Conservation (phyloP, 2,329 filamentous ascomycete genomes). For the Talaromyces sp. region DNA sequence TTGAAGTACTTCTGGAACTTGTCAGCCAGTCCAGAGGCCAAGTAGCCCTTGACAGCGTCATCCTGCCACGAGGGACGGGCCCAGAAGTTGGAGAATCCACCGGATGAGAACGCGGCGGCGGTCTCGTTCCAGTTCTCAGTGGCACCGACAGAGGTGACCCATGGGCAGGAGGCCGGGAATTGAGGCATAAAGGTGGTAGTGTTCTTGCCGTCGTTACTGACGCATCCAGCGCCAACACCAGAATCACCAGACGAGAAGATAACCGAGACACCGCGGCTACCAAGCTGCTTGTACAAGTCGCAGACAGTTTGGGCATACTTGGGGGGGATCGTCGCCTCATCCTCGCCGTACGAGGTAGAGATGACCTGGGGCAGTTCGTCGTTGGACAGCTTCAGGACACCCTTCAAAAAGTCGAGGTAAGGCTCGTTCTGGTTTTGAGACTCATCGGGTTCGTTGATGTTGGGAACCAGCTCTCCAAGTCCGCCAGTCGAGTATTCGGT, state of each 20-base stretch:
- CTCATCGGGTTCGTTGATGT: conserved; percentile 31
- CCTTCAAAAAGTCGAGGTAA: conserved; percentile 57
- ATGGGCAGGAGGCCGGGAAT: conserved; percentile 48
- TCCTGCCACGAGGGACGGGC: conserved; percentile 38
- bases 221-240: conserved; percentile 30
- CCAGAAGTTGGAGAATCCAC: conserved; percentile 45
- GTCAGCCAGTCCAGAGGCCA: conserved; percentile 25
- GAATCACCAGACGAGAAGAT: conserved; percentile 27
- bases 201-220: conserved; percentile 31
- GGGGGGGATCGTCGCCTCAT: conserved; percentile 44
- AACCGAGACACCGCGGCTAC: conserved; percentile 26
- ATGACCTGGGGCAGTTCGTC: conserved; percentile 58
- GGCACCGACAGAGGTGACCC: conserved; percentile 44
- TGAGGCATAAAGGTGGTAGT: conserved; percentile 43
- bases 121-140: conserved; percentile 23
- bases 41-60: conserved; percentile 36
- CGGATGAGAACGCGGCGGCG: conserved; percentile 29
- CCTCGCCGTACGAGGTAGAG: conserved; percentile 63
- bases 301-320: conserved; percentile 48
- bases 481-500: conserved; percentile 57
- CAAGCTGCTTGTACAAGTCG: conserved; percentile 47
- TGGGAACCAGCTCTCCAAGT: conserved; percentile 45
- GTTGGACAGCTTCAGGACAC: conserved; percentile 51
- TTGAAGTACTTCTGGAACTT: conserved; percentile 39
- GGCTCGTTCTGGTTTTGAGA: conserved; percentile 55